Evolutionary conservation across 441 rosid genomes (phyloP).

Genomic region (Rhodomyrtus psidioides): DNA sequence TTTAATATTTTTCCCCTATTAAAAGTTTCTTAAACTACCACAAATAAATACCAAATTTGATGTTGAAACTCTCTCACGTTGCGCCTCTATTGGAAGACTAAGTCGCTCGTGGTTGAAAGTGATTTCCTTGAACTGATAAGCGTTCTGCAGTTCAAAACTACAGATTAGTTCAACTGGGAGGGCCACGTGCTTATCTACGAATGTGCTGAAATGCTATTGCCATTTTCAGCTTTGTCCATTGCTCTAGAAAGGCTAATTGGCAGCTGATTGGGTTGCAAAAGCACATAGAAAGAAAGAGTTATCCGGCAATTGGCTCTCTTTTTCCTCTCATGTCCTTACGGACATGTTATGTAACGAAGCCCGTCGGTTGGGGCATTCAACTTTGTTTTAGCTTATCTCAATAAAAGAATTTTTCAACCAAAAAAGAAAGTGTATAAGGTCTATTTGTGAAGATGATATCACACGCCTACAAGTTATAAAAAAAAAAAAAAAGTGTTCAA

Average conservation of each 20-base stretch:
- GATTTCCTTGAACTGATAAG: not conserved
- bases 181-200: not conserved
- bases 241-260: not conserved
- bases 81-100: too few species aligned
- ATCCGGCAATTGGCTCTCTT: not conserved
- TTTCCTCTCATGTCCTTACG: not conserved
- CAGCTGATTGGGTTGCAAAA: not conserved
- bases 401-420: not conserved
- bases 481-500: too few species aligned
- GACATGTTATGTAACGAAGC: not conserved
- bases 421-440: not conserved
- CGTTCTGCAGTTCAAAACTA: not conserved
- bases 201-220: not conserved
- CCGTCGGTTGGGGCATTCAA: not conserved
- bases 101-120: too few species aligned
- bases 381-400: not conserved
- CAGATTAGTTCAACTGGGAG: not conserved
- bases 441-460: not conserved
- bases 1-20: not conserved
- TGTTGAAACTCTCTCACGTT: too few species aligned
- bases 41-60: not conserved
- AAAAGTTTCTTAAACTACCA: rapidly evolving
- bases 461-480: too few species aligned
- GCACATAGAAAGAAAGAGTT: not conserved
- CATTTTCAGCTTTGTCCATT: not conserved